Evolutionary conservation across 352 stramenopile species (phyloP).

Genomic region (Elongisporangium undulatum): DNA sequence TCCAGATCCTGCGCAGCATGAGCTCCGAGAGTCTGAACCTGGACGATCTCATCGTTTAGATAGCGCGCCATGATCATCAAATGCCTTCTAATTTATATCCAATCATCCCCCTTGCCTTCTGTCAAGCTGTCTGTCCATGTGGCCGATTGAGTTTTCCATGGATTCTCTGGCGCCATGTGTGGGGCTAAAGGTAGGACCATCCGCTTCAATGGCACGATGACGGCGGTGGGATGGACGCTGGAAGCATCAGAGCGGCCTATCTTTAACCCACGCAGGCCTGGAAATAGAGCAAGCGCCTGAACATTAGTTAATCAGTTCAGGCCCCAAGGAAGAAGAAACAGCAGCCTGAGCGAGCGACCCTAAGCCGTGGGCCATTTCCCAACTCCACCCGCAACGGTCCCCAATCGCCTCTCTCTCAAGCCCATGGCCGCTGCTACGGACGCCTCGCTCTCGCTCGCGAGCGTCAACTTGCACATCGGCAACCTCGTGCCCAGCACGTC

Average conservation of each 20-base stretch:
- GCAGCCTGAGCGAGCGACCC: too few relatives aligned
- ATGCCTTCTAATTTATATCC: not conserved
- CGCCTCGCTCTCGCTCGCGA: constrained; percentile 19
- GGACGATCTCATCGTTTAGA: not conserved
- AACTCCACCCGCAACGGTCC: not conserved
- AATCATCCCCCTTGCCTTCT: too few relatives aligned
- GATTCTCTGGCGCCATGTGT: not conserved
- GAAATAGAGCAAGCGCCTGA: not conserved
- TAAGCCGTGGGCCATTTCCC: not conserved
- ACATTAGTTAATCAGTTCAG: not conserved
- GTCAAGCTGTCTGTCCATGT: too few relatives aligned
- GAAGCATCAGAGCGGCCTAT: not conserved
- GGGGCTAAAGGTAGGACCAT: not conserved
- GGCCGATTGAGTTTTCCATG: not conserved
- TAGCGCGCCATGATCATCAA: too few relatives aligned
- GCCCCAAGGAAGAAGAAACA: not conserved
- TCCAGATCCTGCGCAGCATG: not conserved
- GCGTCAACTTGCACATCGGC: constrained; percentile 52
- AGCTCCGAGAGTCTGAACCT: not conserved
- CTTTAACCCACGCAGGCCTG: not conserved
- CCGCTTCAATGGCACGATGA: not conserved
- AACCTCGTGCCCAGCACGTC: constrained; percentile 41
- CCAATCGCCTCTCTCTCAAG: not conserved
- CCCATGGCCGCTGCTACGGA: not conserved
- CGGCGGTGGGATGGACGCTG: not conserved